These are phyloP conservation scores for Filobasidium wieringae DNA, from an alignment of 768 basidiomycete species.

Conservation along the genomic window DNA sequence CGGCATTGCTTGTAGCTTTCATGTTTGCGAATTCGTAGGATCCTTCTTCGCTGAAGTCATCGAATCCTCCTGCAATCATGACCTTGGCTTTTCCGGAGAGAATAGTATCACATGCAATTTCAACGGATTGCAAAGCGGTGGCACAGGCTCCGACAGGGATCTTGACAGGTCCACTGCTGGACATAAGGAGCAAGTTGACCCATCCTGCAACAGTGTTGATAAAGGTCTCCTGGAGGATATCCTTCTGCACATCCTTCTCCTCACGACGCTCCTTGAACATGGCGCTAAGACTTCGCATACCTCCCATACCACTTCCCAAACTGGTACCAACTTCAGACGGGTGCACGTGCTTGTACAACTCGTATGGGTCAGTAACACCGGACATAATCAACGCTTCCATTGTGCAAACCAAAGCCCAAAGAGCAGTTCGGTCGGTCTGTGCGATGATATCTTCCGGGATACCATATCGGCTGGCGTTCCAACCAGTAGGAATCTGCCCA, in stretches of 20 bases:
- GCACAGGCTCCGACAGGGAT: constrained; percentile 99
- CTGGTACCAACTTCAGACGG: constrained; percentile 91
- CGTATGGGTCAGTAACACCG: constrained; percentile 95
- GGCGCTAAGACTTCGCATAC: constrained; percentile 71
- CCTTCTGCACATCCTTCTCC: constrained; percentile 95
- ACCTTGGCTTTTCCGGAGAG: constrained; percentile 93
- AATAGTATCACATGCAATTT: constrained; percentile 94
- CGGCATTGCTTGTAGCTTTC: constrained; percentile 96
- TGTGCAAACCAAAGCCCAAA: constrained; percentile 89
- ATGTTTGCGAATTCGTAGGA: constrained; percentile 99
- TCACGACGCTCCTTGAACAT: constrained; percentile 99
- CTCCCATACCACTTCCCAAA: constrained; percentile 96
- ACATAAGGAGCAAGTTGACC: constrained; percentile 88
- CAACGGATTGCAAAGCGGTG: constrained; percentile 91
- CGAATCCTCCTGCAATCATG: constrained; percentile 98
- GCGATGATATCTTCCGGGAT: constrained; percentile 92
- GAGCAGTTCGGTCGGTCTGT: constrained; percentile 80
- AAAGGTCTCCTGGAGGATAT: constrained; percentile 97
- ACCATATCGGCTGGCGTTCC: constrained; percentile 91
- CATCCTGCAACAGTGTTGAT: constrained; percentile 99
- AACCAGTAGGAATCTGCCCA: constrained; percentile 93
- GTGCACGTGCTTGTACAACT: constrained; percentile 91
- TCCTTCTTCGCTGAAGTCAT: constrained; percentile 95
- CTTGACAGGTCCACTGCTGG: constrained; percentile 95
- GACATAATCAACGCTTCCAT: constrained; percentile 94